Evolutionary conservation across 225 moss, liverwort and hornwort species (phyloP).

Genomic region (Antitrichia curtipendula): DNA sequence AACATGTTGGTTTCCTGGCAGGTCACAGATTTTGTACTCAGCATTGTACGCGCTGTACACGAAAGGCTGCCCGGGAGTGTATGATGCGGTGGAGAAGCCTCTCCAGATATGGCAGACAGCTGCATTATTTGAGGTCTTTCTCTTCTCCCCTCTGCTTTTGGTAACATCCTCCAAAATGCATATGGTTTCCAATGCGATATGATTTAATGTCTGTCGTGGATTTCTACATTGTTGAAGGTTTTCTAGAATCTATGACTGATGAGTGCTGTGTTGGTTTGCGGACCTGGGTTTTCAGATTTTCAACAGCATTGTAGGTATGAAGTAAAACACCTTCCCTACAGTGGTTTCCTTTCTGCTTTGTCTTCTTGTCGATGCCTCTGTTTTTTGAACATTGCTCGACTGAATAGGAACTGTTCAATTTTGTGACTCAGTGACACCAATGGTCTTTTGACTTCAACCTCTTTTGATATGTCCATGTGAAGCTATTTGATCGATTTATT

Average conservation of each 20-base stretch:
- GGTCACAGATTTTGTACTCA: slow-evolving; percentile 64
- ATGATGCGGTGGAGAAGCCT: slow-evolving; percentile 71
- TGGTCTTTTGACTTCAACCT: neutral
- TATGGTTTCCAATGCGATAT: neutral
- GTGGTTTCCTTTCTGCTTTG: neutral
- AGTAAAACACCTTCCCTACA: neutral
- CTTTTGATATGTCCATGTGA: neutral
- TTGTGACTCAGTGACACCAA: neutral
- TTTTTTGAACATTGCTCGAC: neutral
- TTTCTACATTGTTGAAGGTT: neutral
- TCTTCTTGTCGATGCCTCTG: neutral
- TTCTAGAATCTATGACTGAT: neutral
- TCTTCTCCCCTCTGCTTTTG: neutral
- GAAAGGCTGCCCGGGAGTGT: slow-evolving; percentile 39
- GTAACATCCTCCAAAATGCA: neutral
- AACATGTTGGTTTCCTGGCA: neutral
- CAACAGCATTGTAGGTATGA: slow-evolving; percentile 77
- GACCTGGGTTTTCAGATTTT: slow-evolving; percentile 50
- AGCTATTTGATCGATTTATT: neutral
- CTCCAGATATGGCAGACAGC: slow-evolving; percentile 96
- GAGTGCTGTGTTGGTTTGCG: neutral
- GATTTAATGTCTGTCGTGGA: neutral
- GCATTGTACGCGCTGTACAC: slow-evolving; percentile 40
- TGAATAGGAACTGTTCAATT: neutral
- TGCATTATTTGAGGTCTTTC: slow-evolving; percentile 70